Percentiles rank a stretch among this genome's conserved stretches.
Conservation (phyloP, 208 protist genomes). For the Leishmania mexicana region DNA sequence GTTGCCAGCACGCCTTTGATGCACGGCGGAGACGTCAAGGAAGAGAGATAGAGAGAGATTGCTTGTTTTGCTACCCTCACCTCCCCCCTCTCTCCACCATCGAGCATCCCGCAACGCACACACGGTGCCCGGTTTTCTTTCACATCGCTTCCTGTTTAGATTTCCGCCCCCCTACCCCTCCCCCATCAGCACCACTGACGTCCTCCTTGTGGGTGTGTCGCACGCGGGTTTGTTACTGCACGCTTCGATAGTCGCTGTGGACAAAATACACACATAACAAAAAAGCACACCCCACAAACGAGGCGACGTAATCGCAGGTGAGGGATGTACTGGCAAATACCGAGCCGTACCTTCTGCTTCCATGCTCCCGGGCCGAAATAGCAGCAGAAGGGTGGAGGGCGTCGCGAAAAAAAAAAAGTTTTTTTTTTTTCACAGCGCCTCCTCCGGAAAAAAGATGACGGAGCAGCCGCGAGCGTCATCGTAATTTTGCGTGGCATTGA, state of each 20-base stretch:
- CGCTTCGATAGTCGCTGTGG: background rate
- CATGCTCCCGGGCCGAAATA: background rate
- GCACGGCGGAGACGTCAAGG: slow-evolving; percentile 8
- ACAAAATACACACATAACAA: background rate
- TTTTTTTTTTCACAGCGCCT: background rate
- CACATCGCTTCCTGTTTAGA: background rate
- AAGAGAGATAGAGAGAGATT: slow-evolving; percentile 6
- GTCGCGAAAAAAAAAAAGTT: too few relatives aligned
- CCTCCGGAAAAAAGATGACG: slow-evolving; percentile 58
- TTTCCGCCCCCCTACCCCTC: background rate
- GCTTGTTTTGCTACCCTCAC: background rate
- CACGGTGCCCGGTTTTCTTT: background rate
- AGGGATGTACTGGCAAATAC: too few relatives aligned
- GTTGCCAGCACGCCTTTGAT: background rate
- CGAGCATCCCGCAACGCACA: background rate
- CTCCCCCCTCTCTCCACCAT: background rate
- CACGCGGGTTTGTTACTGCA: slow-evolving; percentile 2
- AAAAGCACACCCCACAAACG: background rate
- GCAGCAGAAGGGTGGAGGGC: background rate
- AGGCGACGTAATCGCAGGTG: background rate
- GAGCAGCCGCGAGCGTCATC: slow-evolving; percentile 65
- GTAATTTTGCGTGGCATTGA: slow-evolving; percentile 44
- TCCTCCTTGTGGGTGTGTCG: background rate
- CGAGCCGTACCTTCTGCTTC: background rate
- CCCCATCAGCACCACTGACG: background rate